These are phyloP conservation scores for Gossypium australe DNA, from an alignment of 345 rosid genomes.

Conservation along the genomic window DNA sequence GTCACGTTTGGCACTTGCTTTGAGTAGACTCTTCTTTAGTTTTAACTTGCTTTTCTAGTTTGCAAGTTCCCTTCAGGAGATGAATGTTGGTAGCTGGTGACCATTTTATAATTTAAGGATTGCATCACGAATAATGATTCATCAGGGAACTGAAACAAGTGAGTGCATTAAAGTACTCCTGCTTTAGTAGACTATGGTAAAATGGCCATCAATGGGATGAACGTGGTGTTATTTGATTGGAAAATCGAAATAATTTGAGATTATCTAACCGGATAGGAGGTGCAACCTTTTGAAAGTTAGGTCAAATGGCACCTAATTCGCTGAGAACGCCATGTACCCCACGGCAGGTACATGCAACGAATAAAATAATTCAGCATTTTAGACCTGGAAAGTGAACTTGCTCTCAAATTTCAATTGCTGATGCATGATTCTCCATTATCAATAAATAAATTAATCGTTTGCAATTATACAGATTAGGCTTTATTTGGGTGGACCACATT, in stretches of 20 bases:
- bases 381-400: slow-evolving; percentile 24
- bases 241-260: slow-evolving; percentile 9
- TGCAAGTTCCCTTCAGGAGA: slow-evolving; percentile 5
- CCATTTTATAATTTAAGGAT: not conserved
- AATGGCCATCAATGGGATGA: not conserved
- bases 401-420: slow-evolving; percentile 30
- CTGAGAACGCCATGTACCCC: slow-evolving; percentile 28
- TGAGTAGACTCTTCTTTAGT: not conserved
- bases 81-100: slow-evolving; percentile 5
- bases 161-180: too few species aligned
- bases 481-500: slow-evolving; percentile 41
- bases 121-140: not conserved
- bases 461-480: slow-evolving; percentile 22
- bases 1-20: slow-evolving; percentile 8
- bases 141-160: not conserved
- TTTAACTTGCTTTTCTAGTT: not conserved
- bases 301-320: slow-evolving; percentile 38
- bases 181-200: not conserved
- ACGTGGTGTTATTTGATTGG: slow-evolving; percentile 13
- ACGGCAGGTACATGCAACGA: slow-evolving; percentile 23
- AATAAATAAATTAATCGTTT: slow-evolving; percentile 19
- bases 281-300: slow-evolving; percentile 27
- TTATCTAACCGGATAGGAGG: slow-evolving; percentile 13
- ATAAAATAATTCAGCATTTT: slow-evolving; percentile 17
- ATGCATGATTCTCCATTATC: slow-evolving; percentile 49